Evolutionary conservation across 106 monocot species (phyloP).

Genomic region (Chionographis japonica): DNA sequence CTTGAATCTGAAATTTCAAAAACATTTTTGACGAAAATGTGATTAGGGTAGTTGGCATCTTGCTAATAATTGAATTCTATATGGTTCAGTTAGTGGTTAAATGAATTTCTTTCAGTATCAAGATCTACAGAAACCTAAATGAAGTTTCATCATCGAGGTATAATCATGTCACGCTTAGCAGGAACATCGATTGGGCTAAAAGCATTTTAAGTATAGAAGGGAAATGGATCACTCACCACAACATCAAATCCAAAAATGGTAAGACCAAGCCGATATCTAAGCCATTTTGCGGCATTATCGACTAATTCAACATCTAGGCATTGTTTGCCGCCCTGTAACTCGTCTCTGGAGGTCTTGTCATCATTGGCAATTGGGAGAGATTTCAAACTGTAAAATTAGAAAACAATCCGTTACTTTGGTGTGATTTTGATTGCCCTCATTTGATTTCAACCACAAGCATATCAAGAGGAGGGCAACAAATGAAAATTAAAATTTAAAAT

Average conservation of each 20-base stretch:
- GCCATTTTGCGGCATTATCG: conserved; percentile 56
- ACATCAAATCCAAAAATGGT: conserved; percentile 99
- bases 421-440: background rate
- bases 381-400: conserved; percentile 58
- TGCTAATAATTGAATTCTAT: background rate
- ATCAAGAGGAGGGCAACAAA: too few species aligned
- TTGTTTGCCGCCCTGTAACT: conserved; percentile 3
- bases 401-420: background rate
- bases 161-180: too few species aligned
- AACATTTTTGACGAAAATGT: conserved; percentile 1
- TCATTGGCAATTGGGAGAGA: conserved; percentile 62
- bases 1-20: conserved; percentile 65
- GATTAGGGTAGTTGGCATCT: background rate
- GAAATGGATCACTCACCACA: conserved; percentile 58
- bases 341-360: conserved; percentile 17
- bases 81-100: too few species aligned
- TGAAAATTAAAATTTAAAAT: background rate
- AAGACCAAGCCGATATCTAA: conserved; percentile 55
- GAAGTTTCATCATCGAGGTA: too few species aligned
- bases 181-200: too few species aligned
- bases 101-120: too few species aligned
- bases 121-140: too few species aligned
- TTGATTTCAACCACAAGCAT: background rate
- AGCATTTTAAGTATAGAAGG: background rate
- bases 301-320: conserved; percentile 59